A percentile compares a stretch with the other conserved stretches of the same genome.
These are phyloP conservation scores for Poa pratensis DNA, from an alignment of 176 grass and related monocot genomes.

Conservation along the genomic window DNA sequence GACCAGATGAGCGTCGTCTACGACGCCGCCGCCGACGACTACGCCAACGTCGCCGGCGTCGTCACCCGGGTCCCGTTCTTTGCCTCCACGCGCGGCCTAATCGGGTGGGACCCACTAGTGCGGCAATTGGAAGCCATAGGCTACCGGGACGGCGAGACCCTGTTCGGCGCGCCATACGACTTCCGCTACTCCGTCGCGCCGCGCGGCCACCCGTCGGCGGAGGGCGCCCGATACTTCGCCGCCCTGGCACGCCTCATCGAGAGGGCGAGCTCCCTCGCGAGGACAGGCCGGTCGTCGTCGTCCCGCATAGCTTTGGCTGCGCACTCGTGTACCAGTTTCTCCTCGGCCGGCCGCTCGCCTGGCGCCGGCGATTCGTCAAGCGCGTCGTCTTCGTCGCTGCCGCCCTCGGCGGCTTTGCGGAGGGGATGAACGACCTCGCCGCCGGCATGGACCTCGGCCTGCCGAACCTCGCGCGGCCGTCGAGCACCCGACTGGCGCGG, in stretches of 20 bases:
- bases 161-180: slow-evolving; percentile 74
- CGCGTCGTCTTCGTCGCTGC: slow-evolving; percentile 50
- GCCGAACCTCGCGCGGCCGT: slow-evolving; percentile 31
- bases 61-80: slow-evolving; percentile 59
- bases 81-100: slow-evolving; percentile 49
- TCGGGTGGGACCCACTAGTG: slow-evolving; percentile 53
- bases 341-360: slow-evolving; percentile 43
- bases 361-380: slow-evolving; percentile 52
- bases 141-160: slow-evolving; percentile 54
- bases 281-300: slow-evolving; percentile 46
- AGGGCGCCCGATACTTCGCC: slow-evolving; percentile 49
- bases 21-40: slow-evolving; percentile 62
- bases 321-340: slow-evolving; percentile 69
- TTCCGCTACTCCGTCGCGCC: slow-evolving; percentile 70
- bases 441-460: slow-evolving; percentile 46
- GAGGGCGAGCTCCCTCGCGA: not conserved
- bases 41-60: slow-evolving; percentile 59
- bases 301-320: slow-evolving; percentile 72
- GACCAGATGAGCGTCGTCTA: slow-evolving; percentile 68
- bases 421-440: slow-evolving; percentile 43
- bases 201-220: slow-evolving; percentile 38
- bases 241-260: slow-evolving; percentile 50
- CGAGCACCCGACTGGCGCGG: slow-evolving; percentile 37
- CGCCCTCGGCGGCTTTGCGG: slow-evolving; percentile 62
- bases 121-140: slow-evolving; percentile 41